Conservation (phyloP, 139 green algal genomes). For the Chlamydomonas schloesseri region DNA sequence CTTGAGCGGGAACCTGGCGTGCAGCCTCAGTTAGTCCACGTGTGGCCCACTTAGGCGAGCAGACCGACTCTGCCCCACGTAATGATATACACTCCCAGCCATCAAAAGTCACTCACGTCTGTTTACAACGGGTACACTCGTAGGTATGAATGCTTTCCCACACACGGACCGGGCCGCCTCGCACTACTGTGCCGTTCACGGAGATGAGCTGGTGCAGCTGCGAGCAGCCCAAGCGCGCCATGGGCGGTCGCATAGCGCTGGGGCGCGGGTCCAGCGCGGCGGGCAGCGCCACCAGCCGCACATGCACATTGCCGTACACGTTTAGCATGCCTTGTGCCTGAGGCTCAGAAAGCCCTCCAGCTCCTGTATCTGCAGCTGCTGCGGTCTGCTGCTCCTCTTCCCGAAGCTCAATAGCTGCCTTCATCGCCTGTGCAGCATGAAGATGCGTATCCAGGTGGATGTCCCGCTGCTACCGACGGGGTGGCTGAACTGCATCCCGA, state of each 20-base stretch:
- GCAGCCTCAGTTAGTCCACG: neutral
- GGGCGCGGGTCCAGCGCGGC: conserved; percentile 48
- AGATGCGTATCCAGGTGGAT: too few relatives aligned
- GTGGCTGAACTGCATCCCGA: too few relatives aligned
- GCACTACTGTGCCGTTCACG: conserved; percentile 82
- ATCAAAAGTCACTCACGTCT: neutral
- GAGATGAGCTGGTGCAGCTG: conserved; percentile 78
- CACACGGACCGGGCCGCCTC: conserved; percentile 78
- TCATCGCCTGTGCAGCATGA: neutral
- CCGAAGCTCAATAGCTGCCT: neutral
- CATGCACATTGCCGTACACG: conserved; percentile 66
- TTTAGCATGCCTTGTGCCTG: neutral
- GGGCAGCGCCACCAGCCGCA: conserved; percentile 64
- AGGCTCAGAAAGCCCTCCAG: neutral
- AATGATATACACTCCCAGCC: neutral
- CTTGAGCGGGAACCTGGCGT: neutral
- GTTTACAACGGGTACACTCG: conserved; percentile 45
- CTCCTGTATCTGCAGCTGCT: conserved; percentile 16
- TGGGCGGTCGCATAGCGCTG: conserved; percentile 44
- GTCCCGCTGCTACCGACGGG: too few relatives aligned
- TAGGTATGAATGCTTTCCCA: conserved; percentile 77
- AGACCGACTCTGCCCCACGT: neutral
- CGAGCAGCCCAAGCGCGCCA: conserved; percentile 60
- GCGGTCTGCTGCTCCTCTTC: neutral
- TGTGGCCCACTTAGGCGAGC: too few relatives aligned